Base-by-base conservation (phyloP, 805 yeast species). In the Candida sakaeoensis region DNA sequence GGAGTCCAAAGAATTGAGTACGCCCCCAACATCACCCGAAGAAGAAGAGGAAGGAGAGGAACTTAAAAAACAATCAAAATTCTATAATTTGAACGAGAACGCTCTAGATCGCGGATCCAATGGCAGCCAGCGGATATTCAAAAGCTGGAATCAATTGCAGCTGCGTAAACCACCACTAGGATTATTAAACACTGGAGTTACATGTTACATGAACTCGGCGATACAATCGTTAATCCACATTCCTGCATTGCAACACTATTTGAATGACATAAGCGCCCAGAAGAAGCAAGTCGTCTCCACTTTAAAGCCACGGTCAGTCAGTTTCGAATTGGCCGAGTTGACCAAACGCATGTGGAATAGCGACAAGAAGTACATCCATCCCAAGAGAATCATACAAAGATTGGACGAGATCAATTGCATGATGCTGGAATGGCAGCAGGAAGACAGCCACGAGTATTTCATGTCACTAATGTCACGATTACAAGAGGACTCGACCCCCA, bases 401-500 rank as follows among this genome's bases (percentile, higher is more conserved):
- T 67, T 86, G 42, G 85, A 76, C 36, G 95, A 87, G 52, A 87
- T 91, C 52, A 89, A 89, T 61, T 87, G 95, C 58, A 86, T 87
- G 95, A 88, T 90, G 95, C 80, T 89, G 33, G 93, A 82, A 58
- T 90, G 96, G 96, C 90, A 88, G 61, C 99, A 93, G 60, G 98
- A 93, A 61, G 99, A 93, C 62, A 85, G 96, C 0, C 99, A 93
- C 62, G 99, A 93, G 63, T 93, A 90, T 64, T 87, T 84, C 59
- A 90, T 90, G 97, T 86, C 95, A 9, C 68, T 90, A 45, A 74
- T 90, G 73, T 79, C 91, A 6, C 67, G 96, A 38, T 64, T 90
- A 38, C 98, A 90, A 62, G 97, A 90, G 56, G 97, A 90, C 57
- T 75, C 87, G 9, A 88, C 93, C 1, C 98, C 98, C 26, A 82